Evolutionary conservation across 2,329 filamentous ascomycete genomes (phyloP).

Genomic region (Salinomyces thailandicus): DNA sequence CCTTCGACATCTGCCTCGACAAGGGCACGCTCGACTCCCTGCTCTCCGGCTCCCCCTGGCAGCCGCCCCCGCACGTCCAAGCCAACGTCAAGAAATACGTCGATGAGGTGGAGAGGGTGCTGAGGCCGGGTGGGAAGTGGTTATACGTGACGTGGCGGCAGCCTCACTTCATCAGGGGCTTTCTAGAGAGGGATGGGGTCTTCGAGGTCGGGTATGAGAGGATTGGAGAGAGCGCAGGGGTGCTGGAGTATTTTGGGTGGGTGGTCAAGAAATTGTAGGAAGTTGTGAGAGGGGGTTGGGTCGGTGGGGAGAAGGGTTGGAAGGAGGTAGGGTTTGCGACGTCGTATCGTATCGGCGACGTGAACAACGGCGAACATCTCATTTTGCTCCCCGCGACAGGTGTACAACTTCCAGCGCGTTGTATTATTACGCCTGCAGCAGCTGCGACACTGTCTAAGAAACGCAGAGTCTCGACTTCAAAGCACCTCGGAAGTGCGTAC

Average conservation of each 20-base stretch:
- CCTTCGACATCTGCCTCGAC: slow-evolving; percentile 45
- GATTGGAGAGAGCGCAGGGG: background rate
- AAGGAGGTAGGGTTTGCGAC: no score
- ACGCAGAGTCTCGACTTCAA: no score
- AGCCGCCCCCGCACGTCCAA: slow-evolving; percentile 15
- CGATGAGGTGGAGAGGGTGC: slow-evolving; percentile 13
- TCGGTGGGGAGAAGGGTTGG: no score
- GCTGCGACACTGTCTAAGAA: no score
- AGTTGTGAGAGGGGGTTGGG: no score
- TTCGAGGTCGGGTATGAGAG: slow-evolving; percentile 3
- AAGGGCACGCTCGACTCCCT: slow-evolving; percentile 24
- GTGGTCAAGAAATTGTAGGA: slow-evolving; percentile 1
- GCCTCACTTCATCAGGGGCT: slow-evolving; percentile 43
- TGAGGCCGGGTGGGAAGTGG: slow-evolving; percentile 19
- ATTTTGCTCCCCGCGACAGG: no score
- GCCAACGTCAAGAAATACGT: slow-evolving; percentile 10
- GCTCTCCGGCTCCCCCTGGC: slow-evolving; percentile 5
- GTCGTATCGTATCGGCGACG: no score
- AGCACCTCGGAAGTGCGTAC: no score
- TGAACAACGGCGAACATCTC: no score
- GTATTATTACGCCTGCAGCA: no score
- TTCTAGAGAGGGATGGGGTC: slow-evolving; percentile 16
- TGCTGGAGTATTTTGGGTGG: slow-evolving; percentile 5
- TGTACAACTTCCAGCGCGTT: no score
- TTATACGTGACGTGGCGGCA: slow-evolving; percentile 41